Conservation (phyloP, 805 yeast genomes). For the Yarrowia sp. region DNA sequence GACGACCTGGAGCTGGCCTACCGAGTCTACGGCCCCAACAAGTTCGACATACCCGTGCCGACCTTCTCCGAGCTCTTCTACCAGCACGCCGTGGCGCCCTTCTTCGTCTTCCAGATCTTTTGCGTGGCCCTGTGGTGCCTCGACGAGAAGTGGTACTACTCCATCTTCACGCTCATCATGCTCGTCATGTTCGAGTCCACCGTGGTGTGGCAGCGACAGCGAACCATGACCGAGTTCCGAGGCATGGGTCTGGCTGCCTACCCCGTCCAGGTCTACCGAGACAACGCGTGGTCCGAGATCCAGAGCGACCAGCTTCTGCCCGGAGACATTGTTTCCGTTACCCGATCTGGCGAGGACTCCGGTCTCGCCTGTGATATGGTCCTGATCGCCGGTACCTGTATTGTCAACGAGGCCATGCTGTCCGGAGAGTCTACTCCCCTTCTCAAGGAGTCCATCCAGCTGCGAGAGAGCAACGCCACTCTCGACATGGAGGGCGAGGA, state of each 20-base stretch:
- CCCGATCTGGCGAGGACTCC: constrained; percentile 84
- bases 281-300: constrained; percentile 63
- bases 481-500: constrained; percentile 80
- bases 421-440: constrained; percentile 98
- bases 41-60: constrained; percentile 94
- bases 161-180: constrained; percentile 88
- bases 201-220: constrained; percentile 91
- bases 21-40: constrained; percentile 77
- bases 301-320: constrained; percentile 79
- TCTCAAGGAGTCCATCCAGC: constrained; percentile 82
- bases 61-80: constrained; percentile 85
- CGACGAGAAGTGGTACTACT: constrained; percentile 96
- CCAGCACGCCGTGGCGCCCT: constrained; percentile 98
- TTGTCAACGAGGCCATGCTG: constrained; percentile 97
- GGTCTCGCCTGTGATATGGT: constrained; percentile 94
- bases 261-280: constrained; percentile 68
- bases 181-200: constrained; percentile 89
- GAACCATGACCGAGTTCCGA: constrained; percentile 92
- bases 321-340: constrained; percentile 79
- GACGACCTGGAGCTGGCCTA: constrained; percentile 41
- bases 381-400: constrained; percentile 83
- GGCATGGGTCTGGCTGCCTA: constrained; percentile 97
- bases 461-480: constrained; percentile 69
- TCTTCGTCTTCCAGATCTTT: constrained; percentile 93
- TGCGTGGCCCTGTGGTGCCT: constrained; percentile 94